A percentile compares a stretch with the other conserved stretches of the same genome.
Conservation (phyloP, 208 protist genomes). For the Trichomonas gallinae region DNA sequence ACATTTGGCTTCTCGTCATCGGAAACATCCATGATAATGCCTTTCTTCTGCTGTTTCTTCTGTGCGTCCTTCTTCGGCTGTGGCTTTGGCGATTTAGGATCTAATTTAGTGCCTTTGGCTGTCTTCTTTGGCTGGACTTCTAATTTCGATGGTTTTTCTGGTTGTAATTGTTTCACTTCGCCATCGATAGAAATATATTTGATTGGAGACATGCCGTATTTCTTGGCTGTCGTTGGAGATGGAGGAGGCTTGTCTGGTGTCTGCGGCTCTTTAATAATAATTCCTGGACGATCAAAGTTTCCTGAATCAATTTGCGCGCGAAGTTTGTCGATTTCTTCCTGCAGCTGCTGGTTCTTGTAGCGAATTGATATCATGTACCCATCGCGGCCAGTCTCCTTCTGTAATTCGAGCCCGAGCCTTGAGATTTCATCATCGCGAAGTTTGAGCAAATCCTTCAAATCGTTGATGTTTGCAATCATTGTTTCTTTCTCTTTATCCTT, state of each 20-base stretch:
- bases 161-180: neutral
- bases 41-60: neutral
- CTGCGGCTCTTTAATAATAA: neutral
- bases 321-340: slow-evolving; percentile 15
- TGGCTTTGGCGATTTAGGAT: neutral
- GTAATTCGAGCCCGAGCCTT: neutral
- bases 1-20: neutral
- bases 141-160: neutral
- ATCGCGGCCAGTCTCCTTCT: neutral
- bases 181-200: neutral
- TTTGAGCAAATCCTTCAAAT: neutral
- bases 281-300: neutral
- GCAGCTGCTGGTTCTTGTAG: neutral
- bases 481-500: neutral
- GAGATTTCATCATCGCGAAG: slow-evolving; percentile 7
- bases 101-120: neutral
- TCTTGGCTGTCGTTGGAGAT: neutral
- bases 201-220: neutral
- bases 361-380: neutral
- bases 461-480: neutral
- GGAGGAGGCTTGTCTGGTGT: neutral
- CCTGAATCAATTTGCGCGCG: neutral
- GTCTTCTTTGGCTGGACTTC: neutral
- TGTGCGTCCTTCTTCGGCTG: neutral
- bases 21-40: neutral